Evolutionary conservation across 768 basidiomycete species (phyloP), one percentile per base, ranked within the genome.

Genomic region (Boletales sp.): DNA sequence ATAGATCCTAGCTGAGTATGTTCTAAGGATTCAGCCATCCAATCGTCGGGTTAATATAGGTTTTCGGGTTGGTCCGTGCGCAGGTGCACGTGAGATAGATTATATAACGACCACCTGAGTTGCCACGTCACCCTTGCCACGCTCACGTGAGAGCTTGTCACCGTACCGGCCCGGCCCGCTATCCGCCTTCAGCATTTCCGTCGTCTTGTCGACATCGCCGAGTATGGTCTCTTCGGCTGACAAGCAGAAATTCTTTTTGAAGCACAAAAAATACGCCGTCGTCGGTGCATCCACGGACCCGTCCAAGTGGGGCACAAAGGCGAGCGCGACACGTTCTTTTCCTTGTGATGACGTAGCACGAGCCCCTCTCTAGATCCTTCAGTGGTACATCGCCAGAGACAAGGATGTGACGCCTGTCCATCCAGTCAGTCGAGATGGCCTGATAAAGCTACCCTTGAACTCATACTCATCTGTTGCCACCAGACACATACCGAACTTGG

Each of bases 1-100:
- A 84, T 79, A 84, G 82, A 84, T 83, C 82, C 82, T 84, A 80
- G 78, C 80, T 80, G 82, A 83, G 82, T 84, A 83, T 83, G 81
- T 82, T 83, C 82, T 84, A 57, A 72, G 62, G 80, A 72, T 66
- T 61, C 58, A 58, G 13, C 34, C 0, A 18, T 46, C 14, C 30
- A 31, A 1, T n/a, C n/a, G 1, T 32, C 1, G 41, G 34, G 58
- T 41, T 54, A 78, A 67, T 77, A 72, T 72, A 71, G 4, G 1
- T 52, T 60, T 51, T 38, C 2, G 7, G 0, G 14, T 5, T 72
- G 76, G 77, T 59, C 67, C 68, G 68, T 69, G 68, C 66, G 56
- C 54, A 0, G 0, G 2, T n/a, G 31, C 64, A 59, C 64, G 64
- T 64, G 64, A 64, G 30, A 18, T 14, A 8, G 19, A 6, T 39